Evolutionary conservation across 2,329 filamentous ascomycete genomes (phyloP), one percentile per base, ranked within the genome.

Genomic region (Penicillium capsulatum): DNA sequence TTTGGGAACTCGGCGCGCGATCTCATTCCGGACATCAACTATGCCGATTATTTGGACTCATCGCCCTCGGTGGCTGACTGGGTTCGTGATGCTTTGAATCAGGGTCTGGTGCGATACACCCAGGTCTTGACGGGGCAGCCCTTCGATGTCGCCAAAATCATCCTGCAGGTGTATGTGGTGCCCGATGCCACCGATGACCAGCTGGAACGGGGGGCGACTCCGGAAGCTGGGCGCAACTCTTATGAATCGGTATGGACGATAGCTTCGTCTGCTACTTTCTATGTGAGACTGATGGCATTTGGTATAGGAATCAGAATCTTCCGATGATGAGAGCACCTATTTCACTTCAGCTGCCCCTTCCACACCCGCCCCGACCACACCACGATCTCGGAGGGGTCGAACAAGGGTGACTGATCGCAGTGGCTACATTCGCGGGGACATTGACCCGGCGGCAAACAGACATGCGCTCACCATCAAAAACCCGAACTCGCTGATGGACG

Each of bases 141-240:
- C 10, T 97, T 98, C 64, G 92, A 97, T 72, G 90, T 96, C 42
- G 89, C 91, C 59, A 97, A 96, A 75, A 92, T 84, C 10, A 79
- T 97, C 40, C 70, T 98, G 54, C 92, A 98, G 68, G 80, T 89
- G 36, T 80, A 79, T 48, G 67, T 78, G 36, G 71, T 71, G 26
- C 62, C 65, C 7, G 65, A 59, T 38, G 61, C 60, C 16, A 55
- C 63, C 19, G 60, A 61, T 27, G 55, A 54, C 36, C 54, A 54
- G 38, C 59, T 49, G 37, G 54, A 59, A 34, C 59, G 54, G 41
- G 57, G 47, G 14, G 51, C 54, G 22, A 54, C 48, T 31, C 46
- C 54, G 17, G 50, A 42, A 19, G 44, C 57, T 46, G 46, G 54
- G 24, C 51, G 49, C 17, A 57, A 60, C 27, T 54, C 55, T 16